A percentile compares a stretch with the other conserved stretches of the same genome.
Evolutionary conservation across 148 eudicot species (phyloP).

Genomic region (Rhododendron williamsianum): DNA sequence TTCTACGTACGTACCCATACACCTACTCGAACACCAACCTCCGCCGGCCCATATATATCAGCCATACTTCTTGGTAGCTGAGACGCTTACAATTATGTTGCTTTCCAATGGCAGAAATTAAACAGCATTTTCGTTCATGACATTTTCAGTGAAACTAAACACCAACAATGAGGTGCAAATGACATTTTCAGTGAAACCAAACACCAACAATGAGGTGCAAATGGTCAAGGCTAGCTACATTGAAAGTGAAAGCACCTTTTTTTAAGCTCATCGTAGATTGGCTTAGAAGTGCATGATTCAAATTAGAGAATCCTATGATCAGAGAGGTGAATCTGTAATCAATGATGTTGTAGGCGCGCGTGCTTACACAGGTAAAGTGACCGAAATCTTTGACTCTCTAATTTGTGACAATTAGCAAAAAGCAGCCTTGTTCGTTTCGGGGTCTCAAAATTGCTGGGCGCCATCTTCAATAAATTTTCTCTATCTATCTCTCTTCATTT

Average conservation of each 20-base stretch:
- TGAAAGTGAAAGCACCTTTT: constrained; percentile 4
- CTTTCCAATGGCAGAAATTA: neutral
- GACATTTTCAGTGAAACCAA: neutral
- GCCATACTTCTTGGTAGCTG: neutral
- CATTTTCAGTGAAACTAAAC: neutral
- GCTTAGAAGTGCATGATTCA: neutral
- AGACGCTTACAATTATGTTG: neutral
- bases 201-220: neutral
- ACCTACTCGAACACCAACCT: constrained; percentile 4
- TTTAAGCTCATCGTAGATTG: neutral
- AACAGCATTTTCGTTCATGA: neutral
- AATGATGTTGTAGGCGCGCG: neutral
- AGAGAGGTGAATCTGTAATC: neutral
- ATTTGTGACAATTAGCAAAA: neutral
- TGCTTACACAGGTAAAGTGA: neutral
- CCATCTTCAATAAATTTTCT: no score
- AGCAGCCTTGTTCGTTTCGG: no score
- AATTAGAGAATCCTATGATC: constrained; percentile 11
- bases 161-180: neutral
- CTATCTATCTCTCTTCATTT: no score
- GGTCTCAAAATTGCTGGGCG: no score
- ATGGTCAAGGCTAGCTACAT: neutral
- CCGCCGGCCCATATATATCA: neutral
- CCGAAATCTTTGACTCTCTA: neutral
- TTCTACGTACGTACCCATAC: neutral